Evolutionary conservation across 2,329 filamentous ascomycete genomes (phyloP), one percentile per base, ranked within the genome.

Genomic region (Penicillium sp.): DNA sequence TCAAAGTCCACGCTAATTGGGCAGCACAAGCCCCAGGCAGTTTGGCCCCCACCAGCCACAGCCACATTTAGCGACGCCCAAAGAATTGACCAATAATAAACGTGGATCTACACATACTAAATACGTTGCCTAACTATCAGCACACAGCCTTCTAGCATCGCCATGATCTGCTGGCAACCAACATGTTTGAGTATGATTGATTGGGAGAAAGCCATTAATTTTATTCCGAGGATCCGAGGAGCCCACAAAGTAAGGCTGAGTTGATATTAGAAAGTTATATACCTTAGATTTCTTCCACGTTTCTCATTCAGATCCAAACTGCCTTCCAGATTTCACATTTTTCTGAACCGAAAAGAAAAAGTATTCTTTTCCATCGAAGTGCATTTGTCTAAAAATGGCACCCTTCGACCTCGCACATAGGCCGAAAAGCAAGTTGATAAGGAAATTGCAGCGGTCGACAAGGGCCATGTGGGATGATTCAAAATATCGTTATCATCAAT

Each of bases 381-480:
- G 12, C 8, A 19, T 37, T 17, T 33, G 5, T 53, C 30, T 25
- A 28, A 60, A 25, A 28, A 62, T 60, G 55, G 41, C 30, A 37
- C 37, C 51, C 16, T 44, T 50, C 12, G 50, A 60, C 12, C 14
- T 50, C 4, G 17, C 19, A 25, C 53, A 28, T 35, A 36, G 45
- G 37, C 37, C 56, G 17, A 53, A 30, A 44, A 55, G 37, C 26
- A 45, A 53, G 22, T 57, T 53, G 5, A 49, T 50, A 17, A 36
- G 40, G 5, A 61, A 55, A 51, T 56, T 42, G 50, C 57, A 63
- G 25, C 50, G 54, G 30, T 63, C 61, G 11, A 63, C 55, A n/a
- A 56, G 43, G 25, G 33, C 14, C 26, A 31, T 47, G 4, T 61
- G 53, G 50, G 36, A 31, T 16, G 50, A 61, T 16, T 62, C 58